Percentiles rank a stretch among this genome's conserved stretches.
These are phyloP conservation scores for Hericium alpestre DNA, from an alignment of 768 basidiomycete species.

Conservation along the genomic window DNA sequence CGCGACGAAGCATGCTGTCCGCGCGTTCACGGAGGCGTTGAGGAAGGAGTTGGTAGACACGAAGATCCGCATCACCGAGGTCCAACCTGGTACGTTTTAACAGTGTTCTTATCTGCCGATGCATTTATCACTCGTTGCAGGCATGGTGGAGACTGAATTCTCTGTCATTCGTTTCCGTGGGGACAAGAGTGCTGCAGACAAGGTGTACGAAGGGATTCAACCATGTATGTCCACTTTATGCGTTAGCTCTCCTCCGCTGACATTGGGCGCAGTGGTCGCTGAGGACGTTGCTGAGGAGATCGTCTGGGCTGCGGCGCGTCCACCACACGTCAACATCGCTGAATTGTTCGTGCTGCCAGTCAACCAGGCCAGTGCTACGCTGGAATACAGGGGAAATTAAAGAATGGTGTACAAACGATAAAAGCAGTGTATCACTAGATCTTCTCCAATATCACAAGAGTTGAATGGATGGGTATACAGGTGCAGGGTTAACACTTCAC, in stretches of 20 bases:
- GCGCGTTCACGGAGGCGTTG: constrained; percentile 75
- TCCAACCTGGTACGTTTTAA: constrained; percentile 68
- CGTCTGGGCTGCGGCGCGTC: constrained; percentile 89
- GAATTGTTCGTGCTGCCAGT: constrained; percentile 70
- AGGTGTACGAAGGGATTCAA: constrained; percentile 82
- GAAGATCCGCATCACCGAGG: constrained; percentile 86
- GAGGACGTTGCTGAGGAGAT: constrained; percentile 96
- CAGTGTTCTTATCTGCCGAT: constrained; percentile 11
- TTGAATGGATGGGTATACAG: not conserved
- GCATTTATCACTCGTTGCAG: constrained; percentile 22
- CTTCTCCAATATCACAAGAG: not conserved
- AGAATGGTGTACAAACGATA: constrained; percentile 18
- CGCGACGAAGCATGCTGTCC: constrained; percentile 82
- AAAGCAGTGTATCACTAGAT: not conserved
- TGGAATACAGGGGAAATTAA: constrained; percentile 36
- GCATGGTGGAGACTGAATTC: constrained; percentile 89
- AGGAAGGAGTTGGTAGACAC: constrained; percentile 86
- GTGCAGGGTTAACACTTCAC: not conserved
- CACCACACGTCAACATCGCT: constrained; percentile 86
- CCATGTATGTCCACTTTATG: constrained; percentile 49
- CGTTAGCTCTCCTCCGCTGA: not conserved
- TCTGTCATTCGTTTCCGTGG: constrained; percentile 85
- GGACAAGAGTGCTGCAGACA: constrained; percentile 69
- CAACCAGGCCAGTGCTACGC: constrained; percentile 63
- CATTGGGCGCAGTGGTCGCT: constrained; percentile 46